phyloP scores from a whole-genome alignment of 371 early-diverging fungal genomes.

The Entomophthora muscae region DNA sequence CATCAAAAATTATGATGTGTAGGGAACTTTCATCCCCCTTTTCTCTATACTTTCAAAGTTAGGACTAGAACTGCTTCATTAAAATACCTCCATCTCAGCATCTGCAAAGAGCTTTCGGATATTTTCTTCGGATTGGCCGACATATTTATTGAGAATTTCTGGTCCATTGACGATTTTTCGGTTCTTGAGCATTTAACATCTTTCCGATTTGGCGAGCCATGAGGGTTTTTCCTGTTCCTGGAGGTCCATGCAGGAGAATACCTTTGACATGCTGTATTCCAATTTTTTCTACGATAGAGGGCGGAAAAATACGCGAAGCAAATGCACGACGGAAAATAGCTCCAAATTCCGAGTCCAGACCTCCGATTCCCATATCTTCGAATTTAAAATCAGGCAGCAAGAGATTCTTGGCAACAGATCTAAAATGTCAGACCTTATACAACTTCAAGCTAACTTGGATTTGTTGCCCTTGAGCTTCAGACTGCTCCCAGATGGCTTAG shows the following conservation, averaged over 20 bases:
- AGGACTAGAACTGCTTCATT: neutral
- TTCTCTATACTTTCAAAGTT: conserved; percentile 54
- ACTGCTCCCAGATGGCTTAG: conserved; percentile 20
- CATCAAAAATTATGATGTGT: conserved; percentile 99
- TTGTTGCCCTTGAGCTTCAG: conserved; percentile 9
- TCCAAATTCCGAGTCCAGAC: conserved; percentile 93
- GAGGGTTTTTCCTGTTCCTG: conserved; percentile 98
- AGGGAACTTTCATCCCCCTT: conserved; percentile 87
- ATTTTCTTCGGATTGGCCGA: conserved; percentile 99
- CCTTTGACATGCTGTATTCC: conserved; percentile 98
- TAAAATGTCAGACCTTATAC: conserved; percentile 9
- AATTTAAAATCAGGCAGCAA: conserved; percentile 94
- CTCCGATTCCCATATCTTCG: conserved; percentile 99
- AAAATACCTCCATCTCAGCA: conserved; percentile 72
- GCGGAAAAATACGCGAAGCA: conserved; percentile 97
- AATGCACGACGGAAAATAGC: conserved; percentile 98
- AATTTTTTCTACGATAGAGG: conserved; percentile 79
- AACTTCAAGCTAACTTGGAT: conserved; percentile 4
- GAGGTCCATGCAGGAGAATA: conserved; percentile 80
- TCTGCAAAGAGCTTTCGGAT: conserved; percentile 95
- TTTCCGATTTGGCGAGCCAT: conserved; percentile 99
- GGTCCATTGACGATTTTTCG: conserved; percentile 98
- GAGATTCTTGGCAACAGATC: conserved; percentile 38
- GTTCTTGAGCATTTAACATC: conserved; percentile 93
- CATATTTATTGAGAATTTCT: conserved; percentile 95